A percentile compares a stretch with the other conserved stretches of the same genome.
These are phyloP conservation scores for Colletotrichum caudatum DNA, from an alignment of 2,329 filamentous ascomycete species.

Conservation along the genomic window DNA sequence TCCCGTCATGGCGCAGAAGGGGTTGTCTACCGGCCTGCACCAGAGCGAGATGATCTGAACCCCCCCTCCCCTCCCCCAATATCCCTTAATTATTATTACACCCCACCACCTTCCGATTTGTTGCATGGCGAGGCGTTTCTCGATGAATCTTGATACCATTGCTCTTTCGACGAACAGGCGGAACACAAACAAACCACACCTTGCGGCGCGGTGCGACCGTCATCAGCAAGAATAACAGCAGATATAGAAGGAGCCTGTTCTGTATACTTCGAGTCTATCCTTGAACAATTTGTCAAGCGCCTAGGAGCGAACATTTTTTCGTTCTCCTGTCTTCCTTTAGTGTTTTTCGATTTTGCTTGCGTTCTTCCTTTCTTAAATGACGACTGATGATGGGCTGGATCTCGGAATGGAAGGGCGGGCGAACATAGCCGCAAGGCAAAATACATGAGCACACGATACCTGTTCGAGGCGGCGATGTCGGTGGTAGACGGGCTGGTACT, in stretches of 20 bases:
- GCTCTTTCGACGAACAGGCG: constrained; percentile 19
- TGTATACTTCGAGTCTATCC: constrained; percentile 43
- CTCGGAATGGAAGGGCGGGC: constrained; percentile 16
- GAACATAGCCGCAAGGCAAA: constrained; percentile 27
- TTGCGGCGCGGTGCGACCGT: background rate
- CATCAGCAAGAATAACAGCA: constrained; percentile 18
- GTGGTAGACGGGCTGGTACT: constrained; percentile 1
- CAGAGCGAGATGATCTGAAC: constrained; percentile 67
- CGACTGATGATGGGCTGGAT: constrained; percentile 36
- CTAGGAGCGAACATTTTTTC: constrained; percentile 21
- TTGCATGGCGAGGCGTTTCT: constrained; percentile 58
- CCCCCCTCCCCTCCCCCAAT: background rate
- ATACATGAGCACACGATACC: constrained; percentile 27
- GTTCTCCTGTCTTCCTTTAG: constrained; percentile 10
- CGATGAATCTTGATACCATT: constrained; percentile 43
- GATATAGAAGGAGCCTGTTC: constrained; percentile 25
- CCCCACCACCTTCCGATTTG: constrained; percentile 40
- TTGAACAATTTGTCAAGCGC: constrained; percentile 40
- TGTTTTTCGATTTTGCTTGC: background rate
- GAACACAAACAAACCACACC: constrained; percentile 11
- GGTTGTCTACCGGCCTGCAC: constrained; percentile 64
- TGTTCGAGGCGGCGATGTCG: constrained; percentile 29
- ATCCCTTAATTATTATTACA: constrained; percentile 37
- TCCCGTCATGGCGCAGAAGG: constrained; percentile 46
- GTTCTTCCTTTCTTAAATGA: constrained; percentile 32